Percentiles rank a stretch among this genome's conserved stretches.
These are phyloP conservation scores for Aureobasidium leucospermi DNA, from an alignment of 2,329 filamentous ascomycete genomes.

Conservation along the genomic window DNA sequence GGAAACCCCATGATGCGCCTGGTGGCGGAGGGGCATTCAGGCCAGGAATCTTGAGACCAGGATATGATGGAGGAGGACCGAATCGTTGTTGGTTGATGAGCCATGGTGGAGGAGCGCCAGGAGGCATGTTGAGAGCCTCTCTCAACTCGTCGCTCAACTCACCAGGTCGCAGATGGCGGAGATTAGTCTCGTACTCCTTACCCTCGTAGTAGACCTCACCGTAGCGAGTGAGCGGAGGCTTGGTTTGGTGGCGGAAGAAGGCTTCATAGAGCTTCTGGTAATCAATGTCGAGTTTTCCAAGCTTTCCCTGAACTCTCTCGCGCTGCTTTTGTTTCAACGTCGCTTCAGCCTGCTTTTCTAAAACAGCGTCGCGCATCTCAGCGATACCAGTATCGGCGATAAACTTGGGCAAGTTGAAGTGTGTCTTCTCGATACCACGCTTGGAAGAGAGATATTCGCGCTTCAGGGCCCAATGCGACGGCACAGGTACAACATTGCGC, in stretches of 20 bases:
- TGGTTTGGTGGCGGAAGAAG: slow-evolving; percentile 96
- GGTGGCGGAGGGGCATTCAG: slow-evolving; percentile 87
- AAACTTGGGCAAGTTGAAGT: slow-evolving; percentile 88
- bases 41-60: slow-evolving; percentile 88
- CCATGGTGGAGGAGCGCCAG: slow-evolving; percentile 90
- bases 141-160: slow-evolving; percentile 84
- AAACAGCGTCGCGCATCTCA: slow-evolving; percentile 93
- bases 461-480: slow-evolving; percentile 90
- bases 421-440: slow-evolving; percentile 89
- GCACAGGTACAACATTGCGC: slow-evolving; percentile 91
- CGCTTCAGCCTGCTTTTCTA: slow-evolving; percentile 92
- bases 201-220: slow-evolving; percentile 99
- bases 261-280: slow-evolving; percentile 98
- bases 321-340: slow-evolving; percentile 91
- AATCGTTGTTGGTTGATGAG: slow-evolving; percentile 93
- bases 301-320: slow-evolving; percentile 88
- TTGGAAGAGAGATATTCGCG: slow-evolving; percentile 96
- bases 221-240: slow-evolving; percentile 86
- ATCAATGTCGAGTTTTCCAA: slow-evolving; percentile 95
- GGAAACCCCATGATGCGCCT: slow-evolving; percentile 88
- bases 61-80: slow-evolving; percentile 89
- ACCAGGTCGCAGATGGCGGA: slow-evolving; percentile 81
- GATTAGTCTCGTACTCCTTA: slow-evolving; percentile 94
- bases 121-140: slow-evolving; percentile 88
- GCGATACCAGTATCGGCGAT: slow-evolving; percentile 96